Base-by-base conservation (phyloP, 495 filamentous ascomycete genomes). In the Aspergillus affinis region DNA sequence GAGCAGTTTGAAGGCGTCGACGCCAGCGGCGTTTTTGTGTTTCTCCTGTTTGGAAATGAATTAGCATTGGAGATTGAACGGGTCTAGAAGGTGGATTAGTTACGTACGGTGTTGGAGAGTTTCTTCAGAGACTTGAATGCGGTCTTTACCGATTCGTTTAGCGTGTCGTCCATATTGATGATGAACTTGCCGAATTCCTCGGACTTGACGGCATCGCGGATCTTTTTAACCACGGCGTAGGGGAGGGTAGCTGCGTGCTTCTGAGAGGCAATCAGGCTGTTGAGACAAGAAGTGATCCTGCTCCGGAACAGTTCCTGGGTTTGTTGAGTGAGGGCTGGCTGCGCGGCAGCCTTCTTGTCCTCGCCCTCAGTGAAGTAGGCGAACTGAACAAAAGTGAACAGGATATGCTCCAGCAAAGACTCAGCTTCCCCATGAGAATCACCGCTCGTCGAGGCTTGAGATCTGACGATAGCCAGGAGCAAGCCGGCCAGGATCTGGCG, bases 1-100 rank as follows among this genome's bases (percentile, higher is more conserved):
- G 8, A 97, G 78, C 8, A 97, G 80, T 48, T 87, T 86, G 61
- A 96, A 88, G 0, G 90, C 89, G 45, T 85, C 67, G 56, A 75
- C 63, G 55, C 74, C 67, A 12, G 72, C 66, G 18, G 58, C 61
- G 51, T 75, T 68, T 3, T 69, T 69, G 47, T 76, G 74, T 60
- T 77, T 75, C n/a, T 77, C 72, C 74, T 74, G 15, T 29, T 21
- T 20, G 30, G 30, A 50, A 26, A 55, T 23, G 7, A 19, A 17
- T 19, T 23, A 41, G 44, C 18, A 44, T 18, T 0, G 18, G 23
- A 7, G 10, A 32, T 10, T 32, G 29, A 32, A 32, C 10, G 29
- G 29, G 29, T 7, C 3, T 8, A 30, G 50, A 8, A 12, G 30
- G 6, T 13, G 6, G n/a, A n/a, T n/a, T n/a, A n/a, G n/a, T n/a